Evolutionary conservation across 2,329 filamentous ascomycete species (phyloP), one percentile per base, ranked within the genome.

Genomic region (Hypoxylon sp.): DNA sequence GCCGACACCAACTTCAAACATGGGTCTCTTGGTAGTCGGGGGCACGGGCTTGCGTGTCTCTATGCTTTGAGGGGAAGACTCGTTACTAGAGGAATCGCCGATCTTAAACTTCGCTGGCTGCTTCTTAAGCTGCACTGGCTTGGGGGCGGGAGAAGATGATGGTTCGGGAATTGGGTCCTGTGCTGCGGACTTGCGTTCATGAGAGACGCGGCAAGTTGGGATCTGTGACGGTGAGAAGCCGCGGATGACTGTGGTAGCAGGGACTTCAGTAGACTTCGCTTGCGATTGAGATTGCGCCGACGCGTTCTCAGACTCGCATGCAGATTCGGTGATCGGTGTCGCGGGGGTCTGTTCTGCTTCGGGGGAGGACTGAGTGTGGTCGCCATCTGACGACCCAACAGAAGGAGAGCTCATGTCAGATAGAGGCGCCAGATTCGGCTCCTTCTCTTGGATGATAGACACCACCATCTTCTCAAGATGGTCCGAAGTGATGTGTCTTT

Each of bases 381-480:
- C 85, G 63, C 87, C 82, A 55, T 86, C 85, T 13, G 82, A 80
- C 17, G 82, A 80, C 65, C 80, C 82, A 42, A 75, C 72, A 3
- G 74, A 77, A 10, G 79, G 75, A n/a, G 77, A 73, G 74, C 79
- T 72, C 72, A 81, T 79, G 52, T 78, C 76, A 17, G 86, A 84
- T 7, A 89, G 80, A 74, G 84, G 88, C 56, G 84, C 82, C 71
- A 80, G 81, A 72, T 95, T 84, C 50, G 87, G 86, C 79, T 90
- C 89, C 81, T 93, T 93, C 80, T 96, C 92, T 80, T 97, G 93
- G 78, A 98, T 96, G 62, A 98, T 98, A 42, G 91, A 93, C 62
- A 92, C 89, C 46, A 98, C 93, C 88, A 98, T 97, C 83, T 97
- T 97, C 81, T 97, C 93, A 31, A 98, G 86, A 75, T 96, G 93